Conservation (phyloP, 305 asterid genomes). For the Fraxinus angustifolia region DNA sequence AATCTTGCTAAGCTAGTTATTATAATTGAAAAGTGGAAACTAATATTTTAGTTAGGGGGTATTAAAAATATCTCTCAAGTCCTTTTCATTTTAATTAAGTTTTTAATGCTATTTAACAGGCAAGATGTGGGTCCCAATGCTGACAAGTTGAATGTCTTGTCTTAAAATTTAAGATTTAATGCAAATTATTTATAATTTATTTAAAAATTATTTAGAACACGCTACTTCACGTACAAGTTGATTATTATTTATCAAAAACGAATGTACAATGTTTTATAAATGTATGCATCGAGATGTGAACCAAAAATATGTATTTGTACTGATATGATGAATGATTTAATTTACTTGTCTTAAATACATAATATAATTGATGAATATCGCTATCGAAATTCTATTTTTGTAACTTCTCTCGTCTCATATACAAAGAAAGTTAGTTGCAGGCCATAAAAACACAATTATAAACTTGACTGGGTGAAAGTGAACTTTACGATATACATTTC, state of each 20-base stretch:
- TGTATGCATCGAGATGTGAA: too few relatives aligned
- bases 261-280: too few relatives aligned
- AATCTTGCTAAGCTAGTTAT: not conserved
- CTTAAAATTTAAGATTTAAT: not conserved
- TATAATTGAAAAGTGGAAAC: not conserved
- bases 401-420: not conserved
- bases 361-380: not conserved
- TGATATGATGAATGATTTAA: not conserved
- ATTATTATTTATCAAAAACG: not conserved
- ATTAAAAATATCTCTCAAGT: not conserved
- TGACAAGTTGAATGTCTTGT: not conserved
- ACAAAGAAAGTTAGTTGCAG: not conserved
- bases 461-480: not conserved
- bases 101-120: conserved; percentile 26
- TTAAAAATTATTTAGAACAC: too few relatives aligned
- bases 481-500: not conserved
- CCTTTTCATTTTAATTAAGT: conserved; percentile 1
- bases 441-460: not conserved
- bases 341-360: not conserved
- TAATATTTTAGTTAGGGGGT: not conserved
- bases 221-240: not conserved
- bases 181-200: not conserved
- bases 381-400: not conserved
- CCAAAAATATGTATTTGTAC: not conserved
- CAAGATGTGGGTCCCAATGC: conserved; percentile 28